Evolutionary conservation across 148 eudicot genomes (phyloP), one percentile per base, ranked within the genome.

Genomic region (Vaccinium vitisidaea): DNA sequence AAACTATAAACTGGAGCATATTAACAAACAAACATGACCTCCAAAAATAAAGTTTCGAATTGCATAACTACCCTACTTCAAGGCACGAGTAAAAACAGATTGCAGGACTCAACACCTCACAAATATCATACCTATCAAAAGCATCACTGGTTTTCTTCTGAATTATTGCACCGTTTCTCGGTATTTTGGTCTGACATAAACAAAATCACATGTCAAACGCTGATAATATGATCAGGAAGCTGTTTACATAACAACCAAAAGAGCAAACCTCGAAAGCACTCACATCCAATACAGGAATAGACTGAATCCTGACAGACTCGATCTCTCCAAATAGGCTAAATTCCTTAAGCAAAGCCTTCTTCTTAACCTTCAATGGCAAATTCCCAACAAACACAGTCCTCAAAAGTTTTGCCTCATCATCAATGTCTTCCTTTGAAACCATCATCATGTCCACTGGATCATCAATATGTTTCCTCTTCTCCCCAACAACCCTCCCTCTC

Each of bases 311-410:
- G 32, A 97, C 92, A 21, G 98, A 95, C 61, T 93, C 99, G 53
- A 97, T 77, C 80, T 97, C 98, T 12, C 98, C 99, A 88, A 93
- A 97, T 79, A 86, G 88, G 70, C 86, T 82, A 90, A 97, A 97
- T 86, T 97, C 98, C 87, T 88, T 91, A 65, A 91, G 2, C 86
- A 97, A 86, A 23, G 77, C 93, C 90, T 92, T 93, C 88, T 94
- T 97, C 92, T 95, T 97, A 49, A 92, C 84, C 91, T 97, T 97
- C 92, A 97, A 87, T 0, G 98, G 94, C 89, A 97, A 90, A 86
- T 97, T 95, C 46, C 99, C 99, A 84, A 95, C 98, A 89, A 95
- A 95, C 70, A 95, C 90, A 49, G 99, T 97, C 92, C 96, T 97
- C 88, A 92, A 87, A 78, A 97, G 91, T 88, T 95, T 97, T 81